Conservation (phyloP, 164 flowering plant genomes). For the Annona cherimola region DNA sequence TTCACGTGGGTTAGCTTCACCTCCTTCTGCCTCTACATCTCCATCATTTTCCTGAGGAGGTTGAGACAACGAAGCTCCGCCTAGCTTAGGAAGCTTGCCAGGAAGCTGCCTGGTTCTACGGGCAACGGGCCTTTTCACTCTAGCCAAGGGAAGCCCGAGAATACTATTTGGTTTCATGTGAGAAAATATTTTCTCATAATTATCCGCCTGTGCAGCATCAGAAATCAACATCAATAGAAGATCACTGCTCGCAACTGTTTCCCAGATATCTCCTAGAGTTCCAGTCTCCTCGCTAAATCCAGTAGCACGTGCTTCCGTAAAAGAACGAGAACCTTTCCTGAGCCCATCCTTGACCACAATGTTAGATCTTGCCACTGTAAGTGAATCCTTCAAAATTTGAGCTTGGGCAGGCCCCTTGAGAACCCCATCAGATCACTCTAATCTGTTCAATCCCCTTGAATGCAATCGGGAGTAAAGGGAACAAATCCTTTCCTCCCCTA, state of each 20-base stretch:
- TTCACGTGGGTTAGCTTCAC: too few relatives aligned
- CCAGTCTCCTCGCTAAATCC: constrained; percentile 92
- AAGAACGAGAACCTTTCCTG: constrained; percentile 87
- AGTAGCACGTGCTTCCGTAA: constrained; percentile 88
- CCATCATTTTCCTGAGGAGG: too few relatives aligned
- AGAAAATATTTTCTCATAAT: constrained; percentile 80
- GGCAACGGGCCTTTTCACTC: too few relatives aligned
- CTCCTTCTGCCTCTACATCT: too few relatives aligned
- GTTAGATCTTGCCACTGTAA: constrained; percentile 77
- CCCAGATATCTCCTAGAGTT: constrained; percentile 87
- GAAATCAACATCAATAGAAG: constrained; percentile 86
- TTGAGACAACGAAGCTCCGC: too few relatives aligned
- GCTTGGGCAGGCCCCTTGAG: constrained; percentile 99
- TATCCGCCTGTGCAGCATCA: constrained; percentile 98
- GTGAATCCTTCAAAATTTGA: constrained; percentile 88
- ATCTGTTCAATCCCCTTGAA: constrained; percentile 94
- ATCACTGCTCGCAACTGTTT: constrained; percentile 84
- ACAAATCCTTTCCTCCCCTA: constrained; percentile 92
- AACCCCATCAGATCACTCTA: constrained; percentile 98
- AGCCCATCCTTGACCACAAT: constrained; percentile 93
- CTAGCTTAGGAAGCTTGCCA: too few relatives aligned
- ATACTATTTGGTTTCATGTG: constrained; percentile 97
- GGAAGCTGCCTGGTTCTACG: too few relatives aligned
- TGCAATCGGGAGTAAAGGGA: constrained; percentile 71
- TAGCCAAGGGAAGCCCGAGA: constrained; percentile 94